Conservation (phyloP, 192 early-diverging fungal species). For the Coemansia sp. region DNA sequence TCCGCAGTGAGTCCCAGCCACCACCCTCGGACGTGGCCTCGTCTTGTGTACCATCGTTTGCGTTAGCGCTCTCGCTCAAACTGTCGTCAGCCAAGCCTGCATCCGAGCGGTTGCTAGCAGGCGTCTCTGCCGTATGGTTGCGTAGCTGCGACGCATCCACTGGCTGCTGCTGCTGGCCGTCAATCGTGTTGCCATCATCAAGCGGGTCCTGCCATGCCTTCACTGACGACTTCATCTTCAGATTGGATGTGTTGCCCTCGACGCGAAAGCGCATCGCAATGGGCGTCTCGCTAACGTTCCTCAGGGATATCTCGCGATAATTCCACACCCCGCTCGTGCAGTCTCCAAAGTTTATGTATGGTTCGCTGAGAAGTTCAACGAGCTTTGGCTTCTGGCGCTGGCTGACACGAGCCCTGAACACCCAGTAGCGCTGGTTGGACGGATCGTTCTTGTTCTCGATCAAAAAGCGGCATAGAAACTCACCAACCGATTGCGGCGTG, state of each 20-base stretch:
- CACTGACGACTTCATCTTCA: slow-evolving; percentile 28
- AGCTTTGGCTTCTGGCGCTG: slow-evolving; percentile 68
- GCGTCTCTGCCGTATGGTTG: neutral
- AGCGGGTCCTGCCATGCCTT: neutral
- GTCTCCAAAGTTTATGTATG: slow-evolving; percentile 87
- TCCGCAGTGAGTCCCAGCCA: neutral
- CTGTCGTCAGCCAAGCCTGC: slow-evolving; percentile 10
- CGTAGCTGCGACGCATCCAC: slow-evolving; percentile 2
- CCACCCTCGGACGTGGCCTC: slow-evolving; percentile 12
- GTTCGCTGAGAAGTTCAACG: slow-evolving; percentile 65
- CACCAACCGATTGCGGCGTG: slow-evolving; percentile 83
- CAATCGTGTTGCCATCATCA: neutral
- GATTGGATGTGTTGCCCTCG: slow-evolving; percentile 38
- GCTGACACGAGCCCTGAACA: slow-evolving; percentile 73
- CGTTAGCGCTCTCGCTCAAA: slow-evolving; percentile 1
- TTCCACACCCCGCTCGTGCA: slow-evolving; percentile 90
- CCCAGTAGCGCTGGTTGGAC: slow-evolving; percentile 74
- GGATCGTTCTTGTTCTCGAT: slow-evolving; percentile 91
- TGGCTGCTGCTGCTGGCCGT: neutral
- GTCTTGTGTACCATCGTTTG: slow-evolving; percentile 1
- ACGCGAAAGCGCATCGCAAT: slow-evolving; percentile 74
- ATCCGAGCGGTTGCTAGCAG: slow-evolving; percentile 9
- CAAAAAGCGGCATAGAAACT: slow-evolving; percentile 86
- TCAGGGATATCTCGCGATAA: slow-evolving; percentile 73
- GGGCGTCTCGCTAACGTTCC: slow-evolving; percentile 73